Evolutionary conservation across 371 early-diverging fungal genomes (phyloP), one percentile per base, ranked within the genome.

Genomic region (Caulochytrium protostelioides): DNA sequence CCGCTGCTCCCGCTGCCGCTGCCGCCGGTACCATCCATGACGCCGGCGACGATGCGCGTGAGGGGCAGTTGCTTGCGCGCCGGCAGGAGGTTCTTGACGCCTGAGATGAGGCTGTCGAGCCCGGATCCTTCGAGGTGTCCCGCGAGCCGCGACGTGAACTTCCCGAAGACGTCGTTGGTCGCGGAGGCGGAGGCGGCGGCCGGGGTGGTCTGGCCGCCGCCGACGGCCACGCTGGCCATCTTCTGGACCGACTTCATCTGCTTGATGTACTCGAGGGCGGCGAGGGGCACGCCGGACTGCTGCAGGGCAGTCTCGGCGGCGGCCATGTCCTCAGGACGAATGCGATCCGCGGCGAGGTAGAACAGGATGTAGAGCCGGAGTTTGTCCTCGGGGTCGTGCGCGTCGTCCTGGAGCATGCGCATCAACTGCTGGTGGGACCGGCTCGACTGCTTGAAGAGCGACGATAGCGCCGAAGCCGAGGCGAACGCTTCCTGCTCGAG

Each of bases 401-500:
- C n/a, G n/a, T n/a, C n/a, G n/a, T n/a, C n/a, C n/a, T n/a, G n/a
- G n/a, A n/a, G n/a, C n/a, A n/a, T n/a, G n/a, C n/a, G n/a, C n/a
- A n/a, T n/a, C n/a, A n/a, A n/a, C n/a, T n/a, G n/a, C n/a, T n/a
- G n/a, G n/a, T n/a, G n/a, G n/a, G n/a, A n/a, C n/a, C n/a, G n/a
- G n/a, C n/a, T n/a, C n/a, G n/a, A n/a, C n/a, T n/a, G n/a, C n/a
- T n/a, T n/a, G n/a, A n/a, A n/a, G n/a, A n/a, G n/a, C n/a, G n/a
- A n/a, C n/a, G n/a, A n/a, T n/a, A n/a, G n/a, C n/a, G n/a, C n/a
- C n/a, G n/a, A n/a, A n/a, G n/a, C n/a, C n/a, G n/a, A n/a, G n/a
- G n/a, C n/a, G n/a, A n/a, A n/a, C n/a, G n/a, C 69, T 22, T 63
- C 68, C 49, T 98, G 90, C 52, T 98, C 98, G 46, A 92, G 61